A percentile compares a stretch with the other conserved stretches of the same genome.
These are phyloP conservation scores for Calocera cornea DNA, from an alignment of 768 basidiomycete genomes.

Conservation along the genomic window DNA sequence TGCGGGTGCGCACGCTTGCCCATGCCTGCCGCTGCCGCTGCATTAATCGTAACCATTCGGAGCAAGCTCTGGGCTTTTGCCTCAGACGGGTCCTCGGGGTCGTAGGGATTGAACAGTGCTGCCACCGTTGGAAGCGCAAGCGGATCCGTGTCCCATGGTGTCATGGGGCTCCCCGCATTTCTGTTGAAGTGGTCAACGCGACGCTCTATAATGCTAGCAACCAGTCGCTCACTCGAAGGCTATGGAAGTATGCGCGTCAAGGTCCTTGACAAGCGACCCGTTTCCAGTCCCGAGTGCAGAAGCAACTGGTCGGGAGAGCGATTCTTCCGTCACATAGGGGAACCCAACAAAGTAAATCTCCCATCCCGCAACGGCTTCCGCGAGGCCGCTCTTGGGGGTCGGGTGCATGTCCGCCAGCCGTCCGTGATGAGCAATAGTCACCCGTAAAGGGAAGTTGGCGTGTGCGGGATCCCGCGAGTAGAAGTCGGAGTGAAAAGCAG, in stretches of 20 bases:
- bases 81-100: conserved; percentile 7
- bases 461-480: conserved; percentile 19
- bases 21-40: conserved; percentile 39
- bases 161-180: background rate
- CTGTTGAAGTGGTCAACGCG: too few species aligned
- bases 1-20: conserved; percentile 21
- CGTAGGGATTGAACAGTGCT: conserved; percentile 30
- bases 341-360: background rate
- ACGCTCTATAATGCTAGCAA: too few species aligned
- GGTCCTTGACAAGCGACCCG: background rate
- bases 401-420: conserved; percentile 39
- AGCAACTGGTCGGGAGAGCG: background rate
- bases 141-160: background rate
- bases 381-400: conserved; percentile 19
- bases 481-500: conserved; percentile 12
- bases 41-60: conserved; percentile 37
- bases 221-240: background rate
- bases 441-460: conserved; percentile 20
- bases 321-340: background rate
- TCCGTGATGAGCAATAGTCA: conserved; percentile 50
- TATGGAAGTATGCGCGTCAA: background rate
- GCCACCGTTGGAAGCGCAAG: background rate
- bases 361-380: background rate
- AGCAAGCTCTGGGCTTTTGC: background rate
- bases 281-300: background rate